Evolutionary conservation across 805 yeast species (phyloP).

Genomic region (Candida chauliodis): DNA sequence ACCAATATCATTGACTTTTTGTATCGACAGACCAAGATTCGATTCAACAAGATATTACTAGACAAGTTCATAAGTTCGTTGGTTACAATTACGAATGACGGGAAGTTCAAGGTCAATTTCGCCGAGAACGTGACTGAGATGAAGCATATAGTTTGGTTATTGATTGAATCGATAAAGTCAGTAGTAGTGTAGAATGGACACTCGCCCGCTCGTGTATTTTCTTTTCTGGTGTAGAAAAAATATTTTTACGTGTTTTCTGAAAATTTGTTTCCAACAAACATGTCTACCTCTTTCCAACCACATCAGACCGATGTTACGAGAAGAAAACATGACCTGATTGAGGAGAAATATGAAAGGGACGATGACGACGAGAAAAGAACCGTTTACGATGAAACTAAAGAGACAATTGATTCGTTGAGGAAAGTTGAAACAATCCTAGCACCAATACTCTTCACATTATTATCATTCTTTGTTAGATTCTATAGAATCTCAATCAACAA

Average conservation of each 20-base stretch:
- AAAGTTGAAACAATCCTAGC: conserved; percentile 42
- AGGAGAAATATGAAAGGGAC: conserved; percentile 9
- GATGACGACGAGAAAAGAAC: conserved; percentile 19
- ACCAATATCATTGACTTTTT: conserved; percentile 18
- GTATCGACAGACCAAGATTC: conserved; percentile 17
- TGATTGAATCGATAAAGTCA: conserved; percentile 10
- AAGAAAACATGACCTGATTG: conserved; percentile 8
- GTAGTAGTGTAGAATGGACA: conserved; percentile 7
- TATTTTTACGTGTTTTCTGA: conserved; percentile 5
- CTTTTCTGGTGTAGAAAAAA: not conserved
- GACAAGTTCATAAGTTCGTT: conserved; percentile 17
- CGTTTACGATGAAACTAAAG: conserved; percentile 23
- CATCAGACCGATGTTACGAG: conserved; percentile 6
- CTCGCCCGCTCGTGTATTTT: not conserved
- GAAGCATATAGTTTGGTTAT: conserved; percentile 8
- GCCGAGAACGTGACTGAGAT: not conserved
- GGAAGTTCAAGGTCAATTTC: conserved; percentile 17
- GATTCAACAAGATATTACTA: conserved; percentile 18
- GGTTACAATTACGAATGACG: conserved; percentile 20
- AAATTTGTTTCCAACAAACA: conserved; percentile 7
- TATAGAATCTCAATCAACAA: conserved; percentile 54
- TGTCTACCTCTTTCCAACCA: conserved; percentile 23
- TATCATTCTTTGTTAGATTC: conserved; percentile 66
- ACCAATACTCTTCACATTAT: conserved; percentile 61
- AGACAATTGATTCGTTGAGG: conserved; percentile 24